Conservation (phyloP, 2,329 filamentous ascomycete genomes). For the Cercospora janseana region DNA sequence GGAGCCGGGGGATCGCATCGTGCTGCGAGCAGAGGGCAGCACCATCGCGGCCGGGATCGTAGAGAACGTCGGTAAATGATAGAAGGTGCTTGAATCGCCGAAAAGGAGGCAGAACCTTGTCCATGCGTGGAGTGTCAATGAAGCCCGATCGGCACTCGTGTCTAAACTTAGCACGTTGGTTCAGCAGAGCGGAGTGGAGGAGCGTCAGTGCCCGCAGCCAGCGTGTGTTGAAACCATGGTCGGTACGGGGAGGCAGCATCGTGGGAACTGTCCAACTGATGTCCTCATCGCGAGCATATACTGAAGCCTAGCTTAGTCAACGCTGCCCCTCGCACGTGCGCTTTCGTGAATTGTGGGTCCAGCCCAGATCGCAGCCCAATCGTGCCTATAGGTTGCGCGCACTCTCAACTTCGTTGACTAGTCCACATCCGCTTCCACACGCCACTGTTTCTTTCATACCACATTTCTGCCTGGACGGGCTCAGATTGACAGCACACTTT, state of each 20-base stretch:
- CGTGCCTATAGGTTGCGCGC: no score
- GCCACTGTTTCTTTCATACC: not conserved
- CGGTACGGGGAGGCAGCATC: no score
- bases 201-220: no score
- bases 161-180: no score
- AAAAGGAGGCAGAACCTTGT: no score
- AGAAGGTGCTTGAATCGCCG: not conserved
- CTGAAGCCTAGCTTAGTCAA: no score
- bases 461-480: not conserved
- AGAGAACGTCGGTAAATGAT: conserved; percentile 39
- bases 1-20: conserved; percentile 75
- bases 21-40: conserved; percentile 74
- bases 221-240: no score
- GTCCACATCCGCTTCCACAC: not conserved
- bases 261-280: no score
- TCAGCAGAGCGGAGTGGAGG: no score
- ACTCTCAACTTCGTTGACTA: not conserved
- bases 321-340: conserved; percentile 2
- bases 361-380: conserved; percentile 3
- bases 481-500: not conserved
- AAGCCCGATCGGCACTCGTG: no score
- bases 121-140: not conserved
- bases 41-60: conserved; percentile 86
- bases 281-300: no score
- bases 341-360: not conserved